Base-by-base conservation (phyloP, 176 grass and related monocot species). In the Poa annua region DNA sequence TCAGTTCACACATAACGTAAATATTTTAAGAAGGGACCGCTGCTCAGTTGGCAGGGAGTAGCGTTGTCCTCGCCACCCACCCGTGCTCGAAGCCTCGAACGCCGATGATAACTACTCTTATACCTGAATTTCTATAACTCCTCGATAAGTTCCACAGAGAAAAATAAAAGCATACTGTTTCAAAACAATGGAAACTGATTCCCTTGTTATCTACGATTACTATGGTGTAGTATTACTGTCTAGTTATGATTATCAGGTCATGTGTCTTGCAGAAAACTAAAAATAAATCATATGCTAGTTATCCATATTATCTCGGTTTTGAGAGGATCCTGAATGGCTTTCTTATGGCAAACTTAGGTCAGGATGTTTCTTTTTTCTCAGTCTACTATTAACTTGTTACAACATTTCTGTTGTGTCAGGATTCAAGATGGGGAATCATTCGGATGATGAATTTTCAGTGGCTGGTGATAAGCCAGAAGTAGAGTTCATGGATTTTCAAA, bases 401-500 rank as follows among this genome's bases (percentile, higher is more conserved):
- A 49, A 19, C 15, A 51, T 75, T 80, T 63, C 57, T 38, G 5
- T 16, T 69, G 48, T 42, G 52, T 26, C 74, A 89, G 86, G 72
- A 56, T 84, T 73, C 21, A 74, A 86, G 63, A 94, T 94, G 92
- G 86, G 81, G 75, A 83, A 88, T 35, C 38, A 88, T 82, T 90
- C 85, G 57, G 90, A 95, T 47, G 92, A 98, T 26, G 86, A 89
- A 73, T 84, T 72, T 82, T 95, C 96, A 15, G 79, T 84, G 65
- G 79, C 94, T 49, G 82, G 90, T 7, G 96, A 98, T 33, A 98
- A 93, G 54, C 88, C 92, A 47, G 96, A 93, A 64, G 89, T 95
- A 55, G 96, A 85, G 32, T 98, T 98, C 80, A 84, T 98, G 68
- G 96, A 98, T 79, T 98, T 78, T 29, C 90, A 95, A 57, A 88